Conservation (phyloP, 331 rosid species). For the Phaseolus coccineus region DNA sequence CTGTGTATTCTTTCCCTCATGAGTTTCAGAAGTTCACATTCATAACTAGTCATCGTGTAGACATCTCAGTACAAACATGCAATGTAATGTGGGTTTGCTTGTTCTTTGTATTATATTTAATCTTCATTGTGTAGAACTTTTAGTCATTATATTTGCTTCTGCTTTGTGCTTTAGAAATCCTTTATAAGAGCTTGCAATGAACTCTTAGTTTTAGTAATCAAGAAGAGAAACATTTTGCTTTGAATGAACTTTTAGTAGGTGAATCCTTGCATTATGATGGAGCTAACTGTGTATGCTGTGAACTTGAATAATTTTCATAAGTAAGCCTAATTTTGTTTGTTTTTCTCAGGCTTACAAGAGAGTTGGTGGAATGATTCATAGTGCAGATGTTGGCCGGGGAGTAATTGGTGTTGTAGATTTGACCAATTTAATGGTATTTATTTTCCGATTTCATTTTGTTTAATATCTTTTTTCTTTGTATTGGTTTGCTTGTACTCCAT, state of each 20-base stretch:
- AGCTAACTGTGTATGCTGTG: constrained; percentile 7
- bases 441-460: constrained; percentile 16
- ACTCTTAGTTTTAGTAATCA: background rate
- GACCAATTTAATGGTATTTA: constrained; percentile 58
- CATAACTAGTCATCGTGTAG: too few species aligned
- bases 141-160: background rate
- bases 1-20: background rate
- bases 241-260: background rate
- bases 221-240: background rate
- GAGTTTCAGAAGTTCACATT: too few species aligned
- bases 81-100: constrained; percentile 19
- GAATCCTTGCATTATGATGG: background rate
- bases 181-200: background rate
- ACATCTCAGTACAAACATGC: background rate
- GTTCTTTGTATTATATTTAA: background rate
- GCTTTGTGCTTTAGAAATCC: background rate
- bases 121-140: background rate
- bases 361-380: constrained; percentile 66
- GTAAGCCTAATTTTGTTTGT: constrained; percentile 23
- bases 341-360: constrained; percentile 65
- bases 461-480: constrained; percentile 29
- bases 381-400: constrained; percentile 66
- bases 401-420: constrained; percentile 69
- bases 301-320: background rate
- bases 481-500: background rate